Conservation (phyloP, 2,329 filamentous ascomycete genomes). For the Tolypocladium capitatum region DNA sequence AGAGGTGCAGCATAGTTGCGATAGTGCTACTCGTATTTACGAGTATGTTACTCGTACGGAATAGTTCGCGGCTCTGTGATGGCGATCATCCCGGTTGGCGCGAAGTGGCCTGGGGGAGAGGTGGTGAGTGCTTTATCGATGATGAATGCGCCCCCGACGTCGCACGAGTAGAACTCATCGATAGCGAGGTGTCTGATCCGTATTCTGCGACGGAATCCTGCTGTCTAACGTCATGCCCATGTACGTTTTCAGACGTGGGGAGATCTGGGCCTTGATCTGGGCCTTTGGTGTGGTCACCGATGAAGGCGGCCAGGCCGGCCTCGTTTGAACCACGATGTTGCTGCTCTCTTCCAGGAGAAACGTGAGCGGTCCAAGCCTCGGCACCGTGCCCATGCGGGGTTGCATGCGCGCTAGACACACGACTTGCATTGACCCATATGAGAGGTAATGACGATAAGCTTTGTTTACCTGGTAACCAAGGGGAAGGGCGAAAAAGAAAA, state of each 20-base stretch:
- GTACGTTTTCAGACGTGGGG: neutral
- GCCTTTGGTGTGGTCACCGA: neutral
- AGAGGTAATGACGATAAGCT: constrained; percentile 1
- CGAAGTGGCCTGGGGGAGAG: no score
- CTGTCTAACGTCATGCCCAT: constrained; percentile 3
- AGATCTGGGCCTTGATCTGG: neutral
- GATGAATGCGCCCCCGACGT: constrained; percentile 1
- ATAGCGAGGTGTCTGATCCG: neutral
- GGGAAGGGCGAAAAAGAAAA: neutral
- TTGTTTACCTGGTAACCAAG: constrained; percentile 2
- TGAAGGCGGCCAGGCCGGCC: neutral
- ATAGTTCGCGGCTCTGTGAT: neutral
- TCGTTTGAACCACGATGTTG: neutral
- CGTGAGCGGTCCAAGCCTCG: neutral
- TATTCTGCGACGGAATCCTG: constrained; percentile 1
- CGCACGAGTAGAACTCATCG: neutral
- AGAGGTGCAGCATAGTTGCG: no score
- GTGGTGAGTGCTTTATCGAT: constrained; percentile 7
- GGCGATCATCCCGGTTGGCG: constrained; percentile 5
- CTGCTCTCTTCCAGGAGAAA: neutral
- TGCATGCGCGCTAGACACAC: neutral
- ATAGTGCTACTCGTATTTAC: no score
- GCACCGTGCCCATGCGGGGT: neutral
- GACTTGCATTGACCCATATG: neutral
- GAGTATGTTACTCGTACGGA: no score